These are phyloP conservation scores for Capsicum chinense DNA, from an alignment of 257 asterid genomes.

Conservation along the genomic window DNA sequence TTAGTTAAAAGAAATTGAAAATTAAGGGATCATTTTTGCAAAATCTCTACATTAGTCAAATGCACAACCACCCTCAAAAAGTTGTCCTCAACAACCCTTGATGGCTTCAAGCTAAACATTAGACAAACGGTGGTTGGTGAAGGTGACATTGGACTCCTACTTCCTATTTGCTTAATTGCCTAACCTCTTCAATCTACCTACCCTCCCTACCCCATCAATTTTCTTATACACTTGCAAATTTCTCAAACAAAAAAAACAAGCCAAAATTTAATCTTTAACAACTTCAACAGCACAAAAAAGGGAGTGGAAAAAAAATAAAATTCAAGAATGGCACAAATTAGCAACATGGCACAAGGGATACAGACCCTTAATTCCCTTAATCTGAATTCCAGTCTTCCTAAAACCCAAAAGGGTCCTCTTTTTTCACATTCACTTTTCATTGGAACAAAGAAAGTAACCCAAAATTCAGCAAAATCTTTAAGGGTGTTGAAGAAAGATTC, in stretches of 20 bases:
- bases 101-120: constrained; percentile 16
- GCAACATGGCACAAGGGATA: constrained; percentile 57
- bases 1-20: no score
- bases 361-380: constrained; percentile 57
- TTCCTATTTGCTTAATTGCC: background rate
- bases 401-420: constrained; percentile 39
- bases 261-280: constrained; percentile 7
- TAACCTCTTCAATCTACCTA: constrained; percentile 24
- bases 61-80: constrained; percentile 15
- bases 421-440: constrained; percentile 56
- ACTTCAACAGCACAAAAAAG: background rate
- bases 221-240: background rate
- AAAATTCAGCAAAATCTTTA: constrained; percentile 45
- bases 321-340: constrained; percentile 50
- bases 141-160: constrained; percentile 3
- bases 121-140: constrained; percentile 28
- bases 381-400: constrained; percentile 42
- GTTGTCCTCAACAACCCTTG: constrained; percentile 26
- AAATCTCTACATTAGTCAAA: background rate
- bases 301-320: background rate
- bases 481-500: constrained; percentile 55
- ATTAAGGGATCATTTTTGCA: constrained; percentile 12
- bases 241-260: background rate
- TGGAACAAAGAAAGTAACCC: constrained; percentile 49
- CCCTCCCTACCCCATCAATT: background rate